These are phyloP conservation scores for Triticum dicoccoides DNA, from an alignment of 176 grass and related monocot genomes.

Conservation along the genomic window DNA sequence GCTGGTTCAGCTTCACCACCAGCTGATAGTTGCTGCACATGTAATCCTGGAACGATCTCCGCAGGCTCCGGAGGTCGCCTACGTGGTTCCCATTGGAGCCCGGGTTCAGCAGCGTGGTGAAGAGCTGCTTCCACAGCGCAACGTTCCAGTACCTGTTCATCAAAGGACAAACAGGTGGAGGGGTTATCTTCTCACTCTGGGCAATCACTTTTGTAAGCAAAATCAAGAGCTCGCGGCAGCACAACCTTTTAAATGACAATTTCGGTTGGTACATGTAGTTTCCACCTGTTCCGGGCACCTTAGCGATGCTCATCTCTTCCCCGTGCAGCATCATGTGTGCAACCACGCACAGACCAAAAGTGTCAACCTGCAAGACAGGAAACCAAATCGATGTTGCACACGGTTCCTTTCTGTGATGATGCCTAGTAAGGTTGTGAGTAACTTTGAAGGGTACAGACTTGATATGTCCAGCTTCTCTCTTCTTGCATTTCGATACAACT, in stretches of 20 bases:
- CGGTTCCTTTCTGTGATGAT: background rate
- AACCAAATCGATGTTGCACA: background rate
- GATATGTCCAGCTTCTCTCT: conserved; percentile 64
- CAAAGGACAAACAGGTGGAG: background rate
- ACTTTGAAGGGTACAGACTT: conserved; percentile 34
- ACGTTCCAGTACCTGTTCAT: conserved; percentile 80
- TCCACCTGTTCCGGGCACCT: conserved; percentile 47
- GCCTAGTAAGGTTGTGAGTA: background rate
- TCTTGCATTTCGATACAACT: conserved; percentile 88
- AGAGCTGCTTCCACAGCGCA: conserved; percentile 67
- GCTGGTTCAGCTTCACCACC: conserved; percentile 57
- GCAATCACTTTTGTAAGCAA: background rate
- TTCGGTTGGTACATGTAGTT: conserved; percentile 59
- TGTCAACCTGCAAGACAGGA: conserved; percentile 49
- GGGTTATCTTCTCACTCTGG: background rate
- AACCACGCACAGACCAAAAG: conserved; percentile 73
- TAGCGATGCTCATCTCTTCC: conserved; percentile 56
- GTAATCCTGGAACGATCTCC: conserved; percentile 60
- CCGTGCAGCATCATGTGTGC: conserved; percentile 95
- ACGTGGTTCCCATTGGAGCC: conserved; percentile 64
- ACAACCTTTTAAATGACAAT: conserved; percentile 64
- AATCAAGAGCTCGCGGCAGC: background rate
- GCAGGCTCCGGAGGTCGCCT: conserved; percentile 45
- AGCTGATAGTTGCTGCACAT: conserved; percentile 59
- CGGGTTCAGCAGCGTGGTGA: conserved; percentile 67